These are phyloP conservation scores for Pleurotus eryngii DNA, from an alignment of 768 basidiomycete species.

Conservation along the genomic window DNA sequence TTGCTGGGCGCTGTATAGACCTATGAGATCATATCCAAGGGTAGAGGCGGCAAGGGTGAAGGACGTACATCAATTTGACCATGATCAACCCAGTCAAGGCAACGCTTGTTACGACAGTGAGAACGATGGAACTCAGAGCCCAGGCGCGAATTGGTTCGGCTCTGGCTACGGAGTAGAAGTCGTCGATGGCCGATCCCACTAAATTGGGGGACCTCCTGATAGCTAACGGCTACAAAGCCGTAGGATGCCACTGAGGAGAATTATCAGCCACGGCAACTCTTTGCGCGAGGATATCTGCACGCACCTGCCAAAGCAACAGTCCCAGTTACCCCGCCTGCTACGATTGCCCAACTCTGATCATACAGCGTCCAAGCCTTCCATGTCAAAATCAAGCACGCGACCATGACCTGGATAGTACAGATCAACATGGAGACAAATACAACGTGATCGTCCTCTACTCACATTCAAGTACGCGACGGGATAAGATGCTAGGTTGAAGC, in stretches of 20 bases:
- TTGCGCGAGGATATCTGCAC: neutral
- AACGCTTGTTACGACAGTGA: neutral
- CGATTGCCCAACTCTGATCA: neutral
- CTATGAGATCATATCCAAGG: too few relatives aligned
- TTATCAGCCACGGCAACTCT: neutral
- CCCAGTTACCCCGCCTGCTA: neutral
- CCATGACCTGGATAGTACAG: neutral
- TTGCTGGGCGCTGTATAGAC: neutral
- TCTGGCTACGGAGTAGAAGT: neutral
- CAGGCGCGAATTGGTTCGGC: neutral
- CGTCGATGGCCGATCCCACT: neutral
- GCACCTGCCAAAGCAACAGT: neutral
- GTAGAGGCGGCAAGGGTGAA: neutral
- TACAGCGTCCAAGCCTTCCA: neutral
- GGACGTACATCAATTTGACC: neutral
- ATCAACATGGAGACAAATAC: neutral
- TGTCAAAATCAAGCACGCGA: neutral
- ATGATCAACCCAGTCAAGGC: neutral
- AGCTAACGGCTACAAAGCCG: neutral
- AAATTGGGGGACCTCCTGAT: neutral
- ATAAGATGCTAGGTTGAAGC: neutral
- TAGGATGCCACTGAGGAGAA: neutral
- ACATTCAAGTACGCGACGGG: slow-evolving; percentile 1
- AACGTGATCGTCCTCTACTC: neutral
- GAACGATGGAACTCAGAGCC: neutral